A percentile compares a stretch with the other conserved stretches of the same genome.
Conservation (phyloP, 148 eudicot genomes). For the Limonium bicolor region DNA sequence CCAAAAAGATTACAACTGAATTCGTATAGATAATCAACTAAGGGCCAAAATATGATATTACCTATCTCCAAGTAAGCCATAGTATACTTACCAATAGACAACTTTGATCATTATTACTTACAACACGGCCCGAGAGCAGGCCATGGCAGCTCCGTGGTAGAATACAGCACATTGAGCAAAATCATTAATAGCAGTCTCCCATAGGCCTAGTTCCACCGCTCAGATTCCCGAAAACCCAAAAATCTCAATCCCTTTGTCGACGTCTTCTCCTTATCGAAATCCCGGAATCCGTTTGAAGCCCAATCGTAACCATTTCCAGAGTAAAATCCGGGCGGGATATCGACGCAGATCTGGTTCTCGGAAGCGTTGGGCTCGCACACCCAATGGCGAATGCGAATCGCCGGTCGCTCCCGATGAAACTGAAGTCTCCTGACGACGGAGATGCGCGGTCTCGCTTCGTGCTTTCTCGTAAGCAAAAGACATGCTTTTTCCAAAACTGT, state of each 20-base stretch:
- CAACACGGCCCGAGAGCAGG: constrained; percentile 73
- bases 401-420: constrained; percentile 26
- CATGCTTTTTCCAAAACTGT: constrained; percentile 6
- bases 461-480: constrained; percentile 14
- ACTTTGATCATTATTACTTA: too few species aligned
- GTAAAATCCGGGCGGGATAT: constrained; percentile 32
- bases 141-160: constrained; percentile 67
- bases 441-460: constrained; percentile 19
- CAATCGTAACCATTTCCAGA: constrained; percentile 13
- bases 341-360: constrained; percentile 55
- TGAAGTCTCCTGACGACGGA: constrained; percentile 15
- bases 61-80: too few species aligned
- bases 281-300: constrained; percentile 17
- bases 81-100: too few species aligned
- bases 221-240: constrained; percentile 21
- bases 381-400: constrained; percentile 40
- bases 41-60: too few species aligned
- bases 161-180: constrained; percentile 81
- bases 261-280: constrained; percentile 14
- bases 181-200: constrained; percentile 66
- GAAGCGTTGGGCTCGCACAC: constrained; percentile 25
- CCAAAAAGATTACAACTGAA: too few species aligned
- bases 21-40: too few species aligned
- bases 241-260: constrained; percentile 14
- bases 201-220: constrained; percentile 59